Conservation (phyloP, 306 rosid species). For the Fragaria ananassa region DNA sequence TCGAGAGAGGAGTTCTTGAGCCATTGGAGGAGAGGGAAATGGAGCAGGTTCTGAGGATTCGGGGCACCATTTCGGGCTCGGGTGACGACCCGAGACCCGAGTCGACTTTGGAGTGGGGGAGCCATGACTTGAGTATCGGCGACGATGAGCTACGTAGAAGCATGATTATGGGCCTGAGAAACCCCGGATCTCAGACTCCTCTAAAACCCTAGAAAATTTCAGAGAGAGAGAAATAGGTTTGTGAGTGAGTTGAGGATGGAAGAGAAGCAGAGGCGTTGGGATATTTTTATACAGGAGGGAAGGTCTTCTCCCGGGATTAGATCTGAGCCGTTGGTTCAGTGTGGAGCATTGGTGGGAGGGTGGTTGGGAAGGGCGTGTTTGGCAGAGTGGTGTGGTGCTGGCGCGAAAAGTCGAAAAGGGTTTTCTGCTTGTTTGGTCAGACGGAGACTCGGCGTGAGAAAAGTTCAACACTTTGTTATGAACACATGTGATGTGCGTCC, state of each 20-base stretch:
- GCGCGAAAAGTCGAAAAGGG: background rate
- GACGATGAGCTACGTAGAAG: constrained; percentile 42
- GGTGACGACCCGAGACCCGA: background rate
- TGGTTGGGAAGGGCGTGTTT: constrained; percentile 1
- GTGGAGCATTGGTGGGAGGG: background rate
- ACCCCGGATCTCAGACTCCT: constrained; percentile 8
- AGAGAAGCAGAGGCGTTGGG: background rate
- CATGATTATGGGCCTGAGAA: constrained; percentile 17
- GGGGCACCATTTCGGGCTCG: constrained; percentile 25
- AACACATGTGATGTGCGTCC: background rate
- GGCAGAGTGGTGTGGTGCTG: background rate
- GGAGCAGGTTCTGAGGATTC: constrained; percentile 15
- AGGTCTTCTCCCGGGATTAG: background rate
- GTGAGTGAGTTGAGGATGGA: background rate
- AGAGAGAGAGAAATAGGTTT: background rate
- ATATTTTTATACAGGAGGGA: constrained; percentile 22
- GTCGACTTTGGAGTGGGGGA: constrained; percentile 25
- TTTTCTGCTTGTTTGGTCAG: background rate
- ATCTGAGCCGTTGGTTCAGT: constrained; percentile 36
- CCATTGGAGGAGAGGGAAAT: constrained; percentile 9
- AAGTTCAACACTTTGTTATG: background rate
- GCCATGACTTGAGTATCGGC: constrained; percentile 40
- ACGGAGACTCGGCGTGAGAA: background rate
- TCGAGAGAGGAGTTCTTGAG: background rate
- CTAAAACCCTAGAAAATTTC: background rate